Conservation (phyloP, 1,284 basidiomycete species). For the Thecaphora frezii region DNA sequence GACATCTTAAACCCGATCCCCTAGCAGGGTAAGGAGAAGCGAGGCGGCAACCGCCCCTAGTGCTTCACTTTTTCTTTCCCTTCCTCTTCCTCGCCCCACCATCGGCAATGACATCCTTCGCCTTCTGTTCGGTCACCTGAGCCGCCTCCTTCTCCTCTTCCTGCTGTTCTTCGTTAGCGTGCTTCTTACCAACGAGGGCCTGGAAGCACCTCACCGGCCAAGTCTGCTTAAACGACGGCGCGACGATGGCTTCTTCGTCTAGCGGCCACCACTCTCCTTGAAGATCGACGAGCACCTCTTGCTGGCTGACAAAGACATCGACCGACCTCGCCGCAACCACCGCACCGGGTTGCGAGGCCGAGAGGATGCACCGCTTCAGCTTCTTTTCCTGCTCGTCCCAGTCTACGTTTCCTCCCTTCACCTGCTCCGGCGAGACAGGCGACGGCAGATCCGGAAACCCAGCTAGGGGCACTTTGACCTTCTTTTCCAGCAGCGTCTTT, state of each 20-base stretch:
- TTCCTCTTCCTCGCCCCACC: not conserved
- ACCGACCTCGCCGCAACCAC: not conserved
- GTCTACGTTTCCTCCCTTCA: constrained; percentile 24
- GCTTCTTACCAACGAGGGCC: constrained; percentile 16
- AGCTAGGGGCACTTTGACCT: constrained; percentile 47
- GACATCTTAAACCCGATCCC: too few species aligned
- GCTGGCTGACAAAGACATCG: not conserved
- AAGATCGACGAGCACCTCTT: constrained; percentile 26
- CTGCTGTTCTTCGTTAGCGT: constrained; percentile 12
- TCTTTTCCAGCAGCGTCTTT: constrained; percentile 30
- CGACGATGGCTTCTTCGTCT: constrained; percentile 27
- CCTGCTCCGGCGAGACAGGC: constrained; percentile 10
- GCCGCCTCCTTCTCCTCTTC: constrained; percentile 5
- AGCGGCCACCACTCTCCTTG: constrained; percentile 37
- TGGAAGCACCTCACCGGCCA: constrained; percentile 36
- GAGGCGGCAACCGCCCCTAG: too few species aligned
- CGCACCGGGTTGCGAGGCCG: not conserved
- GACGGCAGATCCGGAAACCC: constrained; percentile 45
- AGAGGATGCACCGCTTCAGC: not conserved
- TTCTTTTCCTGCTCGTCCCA: constrained; percentile 50
- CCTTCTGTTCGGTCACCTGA: constrained; percentile 1
- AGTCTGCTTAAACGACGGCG: constrained; percentile 16
- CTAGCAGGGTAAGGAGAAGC: too few species aligned
- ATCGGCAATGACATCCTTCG: not conserved
- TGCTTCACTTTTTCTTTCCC: constrained; percentile 21